These are phyloP conservation scores for Agaricus subrufescens DNA, from an alignment of 768 basidiomycete genomes.

Conservation along the genomic window DNA sequence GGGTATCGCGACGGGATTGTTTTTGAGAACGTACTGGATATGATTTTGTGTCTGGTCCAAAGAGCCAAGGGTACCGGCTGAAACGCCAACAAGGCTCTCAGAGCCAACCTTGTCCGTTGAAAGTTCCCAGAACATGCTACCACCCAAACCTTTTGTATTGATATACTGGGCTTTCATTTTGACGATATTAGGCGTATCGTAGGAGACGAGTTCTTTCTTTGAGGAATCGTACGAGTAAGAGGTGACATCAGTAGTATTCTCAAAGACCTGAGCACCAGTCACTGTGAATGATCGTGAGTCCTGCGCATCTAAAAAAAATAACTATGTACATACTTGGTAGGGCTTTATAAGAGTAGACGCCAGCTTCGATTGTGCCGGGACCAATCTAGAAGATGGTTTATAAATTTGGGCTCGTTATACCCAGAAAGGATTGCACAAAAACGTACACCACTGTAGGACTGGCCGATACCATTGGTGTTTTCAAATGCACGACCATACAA, in stretches of 20 bases:
- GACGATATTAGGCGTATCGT: slow-evolving; percentile 70
- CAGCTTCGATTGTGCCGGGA: slow-evolving; percentile 64
- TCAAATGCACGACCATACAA: slow-evolving; percentile 80
- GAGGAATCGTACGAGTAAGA: slow-evolving; percentile 72
- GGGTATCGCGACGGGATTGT: too few relatives aligned
- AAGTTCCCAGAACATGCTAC: slow-evolving; percentile 77
- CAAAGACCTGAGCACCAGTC: slow-evolving; percentile 53
- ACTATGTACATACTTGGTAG: slow-evolving; percentile 47
- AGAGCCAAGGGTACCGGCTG: slow-evolving; percentile 39
- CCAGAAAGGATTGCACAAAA: not conserved
- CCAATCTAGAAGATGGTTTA: slow-evolving; percentile 43
- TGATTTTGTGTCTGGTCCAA: slow-evolving; percentile 66
- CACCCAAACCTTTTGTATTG: slow-evolving; percentile 51
- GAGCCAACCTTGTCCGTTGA: slow-evolving; percentile 57
- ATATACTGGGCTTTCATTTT: slow-evolving; percentile 67
- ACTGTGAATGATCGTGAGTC: slow-evolving; percentile 22
- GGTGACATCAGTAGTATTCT: slow-evolving; percentile 66
- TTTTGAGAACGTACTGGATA: slow-evolving; percentile 34
- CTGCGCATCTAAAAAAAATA: slow-evolving; percentile 2
- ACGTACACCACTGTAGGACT: slow-evolving; percentile 61
- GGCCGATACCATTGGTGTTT: slow-evolving; percentile 60
- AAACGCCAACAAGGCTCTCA: slow-evolving; percentile 53
- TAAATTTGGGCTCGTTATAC: not conserved
- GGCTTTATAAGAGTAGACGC: slow-evolving; percentile 72
- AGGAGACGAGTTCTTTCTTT: slow-evolving; percentile 68